Conservation (phyloP, 2,329 filamentous ascomycete species). For the Colletotrichum lindemuthianum region DNA sequence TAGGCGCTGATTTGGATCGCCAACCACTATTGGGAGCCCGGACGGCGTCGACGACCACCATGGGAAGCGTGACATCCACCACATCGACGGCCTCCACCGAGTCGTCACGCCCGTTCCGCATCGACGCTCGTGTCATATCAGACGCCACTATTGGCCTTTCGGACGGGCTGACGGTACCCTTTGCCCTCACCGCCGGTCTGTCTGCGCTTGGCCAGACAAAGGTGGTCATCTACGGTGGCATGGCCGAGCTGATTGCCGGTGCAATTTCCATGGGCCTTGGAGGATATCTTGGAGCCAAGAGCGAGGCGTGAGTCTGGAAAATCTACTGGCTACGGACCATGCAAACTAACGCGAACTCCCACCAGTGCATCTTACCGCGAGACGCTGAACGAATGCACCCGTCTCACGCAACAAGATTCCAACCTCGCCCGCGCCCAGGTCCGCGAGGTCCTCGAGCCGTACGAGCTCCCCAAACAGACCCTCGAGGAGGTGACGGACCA, state of each 20-base stretch:
- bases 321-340: too few relatives aligned
- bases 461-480: conserved; percentile 52
- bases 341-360: too few relatives aligned
- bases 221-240: conserved; percentile 76
- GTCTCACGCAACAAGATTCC: conserved; percentile 55
- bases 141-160: conserved; percentile 71
- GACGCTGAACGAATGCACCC: conserved; percentile 50
- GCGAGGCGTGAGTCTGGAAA: conserved; percentile 50
- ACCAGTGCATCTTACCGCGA: conserved; percentile 37
- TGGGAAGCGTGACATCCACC: conserved; percentile 17
- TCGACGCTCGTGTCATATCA: conserved; percentile 39
- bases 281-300: conserved; percentile 74
- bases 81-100: conserved; percentile 20
- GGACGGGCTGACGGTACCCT: conserved; percentile 82
- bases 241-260: conserved; percentile 80
- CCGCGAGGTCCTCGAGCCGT: conserved; percentile 61
- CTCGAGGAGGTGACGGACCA: conserved; percentile 35
- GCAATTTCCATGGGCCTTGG: conserved; percentile 83
- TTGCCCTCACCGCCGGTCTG: conserved; percentile 80
- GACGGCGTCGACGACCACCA: conserved; percentile 19
- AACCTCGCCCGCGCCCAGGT: conserved; percentile 53
- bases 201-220: conserved; percentile 72
- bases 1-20: conserved; percentile 35
- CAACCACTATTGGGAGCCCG: conserved; percentile 33
- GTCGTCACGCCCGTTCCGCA: conserved; percentile 26